phyloP scores from a whole-genome alignment of 1,139 yeast species.

The Blastobotrys serpentis region DNA sequence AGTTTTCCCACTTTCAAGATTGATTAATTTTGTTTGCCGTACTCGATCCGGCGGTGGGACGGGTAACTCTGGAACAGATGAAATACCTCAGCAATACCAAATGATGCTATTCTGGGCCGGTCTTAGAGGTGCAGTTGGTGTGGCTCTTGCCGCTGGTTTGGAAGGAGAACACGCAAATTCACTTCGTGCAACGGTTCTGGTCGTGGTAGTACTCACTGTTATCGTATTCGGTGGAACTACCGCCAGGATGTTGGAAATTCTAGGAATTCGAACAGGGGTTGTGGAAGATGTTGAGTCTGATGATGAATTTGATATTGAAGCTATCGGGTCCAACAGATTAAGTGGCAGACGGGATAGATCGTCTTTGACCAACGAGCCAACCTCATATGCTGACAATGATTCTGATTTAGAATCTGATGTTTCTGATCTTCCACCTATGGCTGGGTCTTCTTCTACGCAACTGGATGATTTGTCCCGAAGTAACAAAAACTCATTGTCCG shows the following conservation, averaged over 20 bases:
- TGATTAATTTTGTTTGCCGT: constrained; percentile 76
- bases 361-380: background rate
- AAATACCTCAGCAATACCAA: constrained; percentile 92
- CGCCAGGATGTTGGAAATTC: constrained; percentile 93
- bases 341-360: constrained; percentile 2
- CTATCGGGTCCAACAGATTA: constrained; percentile 42
- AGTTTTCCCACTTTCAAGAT: constrained; percentile 86
- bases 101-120: constrained; percentile 99
- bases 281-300: constrained; percentile 80
- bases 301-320: constrained; percentile 93
- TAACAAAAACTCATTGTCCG: constrained; percentile 33
- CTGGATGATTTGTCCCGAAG: constrained; percentile 23
- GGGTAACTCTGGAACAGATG: constrained; percentile 67
- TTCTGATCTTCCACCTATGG: constrained; percentile 38
- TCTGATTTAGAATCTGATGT: constrained; percentile 33
- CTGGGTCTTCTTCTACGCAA: constrained; percentile 19
- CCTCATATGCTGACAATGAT: constrained; percentile 22
- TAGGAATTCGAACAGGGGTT: constrained; percentile 90
- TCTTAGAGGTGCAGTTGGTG: constrained; percentile 98
- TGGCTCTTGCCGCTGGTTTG: constrained; percentile 95
- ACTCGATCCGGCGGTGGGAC: constrained; percentile 29
- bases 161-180: constrained; percentile 94
- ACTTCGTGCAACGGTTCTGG: constrained; percentile 87
- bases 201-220: constrained; percentile 94
- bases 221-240: constrained; percentile 98